Percentiles rank a stretch among this genome's conserved stretches.
These are phyloP conservation scores for Psilocybe azurescens DNA, from an alignment of 768 basidiomycete genomes.

Conservation along the genomic window DNA sequence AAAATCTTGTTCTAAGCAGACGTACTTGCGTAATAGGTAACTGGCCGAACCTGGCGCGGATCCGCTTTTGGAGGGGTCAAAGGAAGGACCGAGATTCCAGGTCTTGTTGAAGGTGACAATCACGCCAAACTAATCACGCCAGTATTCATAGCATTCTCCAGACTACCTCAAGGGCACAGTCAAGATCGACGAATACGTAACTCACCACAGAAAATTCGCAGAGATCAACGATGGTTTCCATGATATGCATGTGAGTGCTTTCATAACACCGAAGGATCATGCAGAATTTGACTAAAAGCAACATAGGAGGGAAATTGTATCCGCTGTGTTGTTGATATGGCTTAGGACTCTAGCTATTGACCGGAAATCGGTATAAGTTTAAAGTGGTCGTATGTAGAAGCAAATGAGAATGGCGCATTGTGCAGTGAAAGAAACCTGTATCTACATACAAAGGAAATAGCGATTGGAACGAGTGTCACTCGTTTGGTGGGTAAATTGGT, in stretches of 20 bases:
- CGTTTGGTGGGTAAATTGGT: background rate
- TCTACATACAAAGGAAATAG: background rate
- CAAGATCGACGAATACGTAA: constrained; percentile 96
- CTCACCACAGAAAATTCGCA: constrained; percentile 75
- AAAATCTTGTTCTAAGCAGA: constrained; percentile 15
- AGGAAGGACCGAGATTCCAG: constrained; percentile 94
- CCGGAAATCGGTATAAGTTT: background rate
- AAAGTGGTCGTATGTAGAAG: background rate
- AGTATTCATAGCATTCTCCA: background rate
- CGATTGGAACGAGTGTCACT: background rate
- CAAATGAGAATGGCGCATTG: background rate
- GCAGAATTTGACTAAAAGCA: constrained; percentile 1
- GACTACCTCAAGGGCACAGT: constrained; percentile 84
- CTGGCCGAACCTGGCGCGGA: constrained; percentile 94
- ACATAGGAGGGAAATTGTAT: constrained; percentile 83
- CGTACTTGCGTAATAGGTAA: constrained; percentile 46
- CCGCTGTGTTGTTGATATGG: constrained; percentile 94
- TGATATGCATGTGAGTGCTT: constrained; percentile 92
- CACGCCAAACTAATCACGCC: background rate
- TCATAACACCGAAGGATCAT: background rate
- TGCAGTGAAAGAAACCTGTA: background rate
- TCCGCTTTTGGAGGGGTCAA: constrained; percentile 98
- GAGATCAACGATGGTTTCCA: constrained; percentile 90
- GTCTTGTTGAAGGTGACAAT: constrained; percentile 80
- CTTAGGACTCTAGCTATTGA: constrained; percentile 32